Evolutionary conservation across 352 stramenopile genomes (phyloP), one percentile per base, ranked within the genome.

Genomic region (Pythium rishiriense): DNA sequence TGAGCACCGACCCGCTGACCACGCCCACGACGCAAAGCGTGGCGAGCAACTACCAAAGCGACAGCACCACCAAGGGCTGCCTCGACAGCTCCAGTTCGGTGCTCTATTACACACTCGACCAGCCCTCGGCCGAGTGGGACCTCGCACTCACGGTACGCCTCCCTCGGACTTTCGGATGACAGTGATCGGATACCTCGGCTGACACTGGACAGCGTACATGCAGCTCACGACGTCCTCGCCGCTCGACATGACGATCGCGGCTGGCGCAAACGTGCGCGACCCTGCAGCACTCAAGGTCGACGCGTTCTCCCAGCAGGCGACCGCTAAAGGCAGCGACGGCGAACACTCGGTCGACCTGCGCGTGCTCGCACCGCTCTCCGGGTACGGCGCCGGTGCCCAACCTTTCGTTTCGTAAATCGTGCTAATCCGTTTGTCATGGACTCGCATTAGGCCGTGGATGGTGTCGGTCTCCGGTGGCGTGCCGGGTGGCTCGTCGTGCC

Each of bases 131-230:
- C n/a, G 55, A 62, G 49, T 75, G 62, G 62, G 58, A 69, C 22
- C 52, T 75, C 15, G 52, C 41, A n/a, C 28, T 72, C 24, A 69
- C 46, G 49, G 68, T 75, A 51, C 53, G 62, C 1, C 47, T 51
- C 4, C 26, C 24, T 29, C 25, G 15, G 26, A 14, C 10, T 48
- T 49, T 52, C 35, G n/a, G n/a, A n/a, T n/a, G n/a, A n/a, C n/a
- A n/a, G n/a, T n/a, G n/a, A n/a, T n/a, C n/a, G n/a, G n/a, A n/a
- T n/a, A n/a, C n/a, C n/a, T n/a, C n/a, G n/a, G n/a, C n/a, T n/a
- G n/a, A 17, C 26, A 17, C 19, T 11, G n/a, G n/a, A 35, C 46
- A 17, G 37, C 17, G 33, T 57, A 31, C 42, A 9, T 50, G 22
- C 26, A 73, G 66, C 42, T 73, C 10, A 56, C 43, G 8, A 73